These are phyloP conservation scores for Litsea cubeba DNA, from an alignment of 164 flowering plant genomes.

Conservation along the genomic window DNA sequence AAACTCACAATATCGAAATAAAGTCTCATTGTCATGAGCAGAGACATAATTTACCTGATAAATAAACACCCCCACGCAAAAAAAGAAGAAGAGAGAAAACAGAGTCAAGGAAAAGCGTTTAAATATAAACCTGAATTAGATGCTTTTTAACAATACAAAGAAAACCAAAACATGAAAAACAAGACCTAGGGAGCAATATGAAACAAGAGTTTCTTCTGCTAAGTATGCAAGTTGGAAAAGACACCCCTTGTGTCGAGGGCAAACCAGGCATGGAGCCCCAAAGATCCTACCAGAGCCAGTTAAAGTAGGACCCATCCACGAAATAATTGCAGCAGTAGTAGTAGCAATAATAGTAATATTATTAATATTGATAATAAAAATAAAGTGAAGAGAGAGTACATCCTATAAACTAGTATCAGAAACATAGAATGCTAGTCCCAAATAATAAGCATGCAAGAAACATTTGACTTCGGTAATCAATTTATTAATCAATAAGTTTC, in stretches of 20 bases:
- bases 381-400: background rate
- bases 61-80: background rate
- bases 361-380: no score
- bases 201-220: background rate
- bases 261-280: background rate
- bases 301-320: background rate
- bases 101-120: no score
- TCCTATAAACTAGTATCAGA: background rate
- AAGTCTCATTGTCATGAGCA: slow-evolving; percentile 97
- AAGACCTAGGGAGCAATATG: background rate
- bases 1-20: slow-evolving; percentile 81
- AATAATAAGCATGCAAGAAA: background rate
- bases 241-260: background rate
- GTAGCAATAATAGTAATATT: no score
- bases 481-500: background rate
- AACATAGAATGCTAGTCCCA: background rate
- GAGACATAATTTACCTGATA: slow-evolving; percentile 82
- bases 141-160: background rate
- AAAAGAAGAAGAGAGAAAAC: background rate
- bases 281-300: background rate
- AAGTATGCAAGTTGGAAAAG: background rate
- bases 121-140: background rate
- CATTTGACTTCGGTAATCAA: background rate
- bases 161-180: background rate
- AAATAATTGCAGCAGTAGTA: no score